Evolutionary conservation across 2,329 filamentous ascomycete species (phyloP).

Genomic region (Arthrocladium fulminans): DNA sequence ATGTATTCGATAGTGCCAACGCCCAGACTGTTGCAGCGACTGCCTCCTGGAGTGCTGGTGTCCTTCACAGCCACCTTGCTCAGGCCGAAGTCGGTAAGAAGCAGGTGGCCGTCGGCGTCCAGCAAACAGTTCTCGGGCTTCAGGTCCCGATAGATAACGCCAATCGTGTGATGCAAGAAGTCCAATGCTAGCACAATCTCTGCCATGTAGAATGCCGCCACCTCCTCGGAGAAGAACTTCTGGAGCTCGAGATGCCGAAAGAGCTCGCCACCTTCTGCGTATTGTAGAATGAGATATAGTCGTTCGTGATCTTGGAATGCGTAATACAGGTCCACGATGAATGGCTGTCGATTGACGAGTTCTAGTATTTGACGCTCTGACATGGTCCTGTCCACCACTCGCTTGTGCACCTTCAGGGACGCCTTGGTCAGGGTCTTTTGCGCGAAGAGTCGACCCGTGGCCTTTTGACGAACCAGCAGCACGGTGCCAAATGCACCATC

Average conservation of each 20-base stretch:
- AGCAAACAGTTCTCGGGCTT: conserved; percentile 97
- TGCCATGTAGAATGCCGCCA: conserved; percentile 94
- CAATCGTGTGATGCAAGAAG: conserved; percentile 82
- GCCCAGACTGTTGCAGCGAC: conserved; percentile 68
- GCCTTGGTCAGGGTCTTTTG: conserved; percentile 99
- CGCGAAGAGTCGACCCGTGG: conserved; percentile 81
- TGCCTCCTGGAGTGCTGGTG: conserved; percentile 43
- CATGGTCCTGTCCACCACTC: conserved; percentile 92
- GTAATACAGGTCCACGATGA: conserved; percentile 96
- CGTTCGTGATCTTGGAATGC: conserved; percentile 98
- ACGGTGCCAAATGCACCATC: conserved; percentile 97
- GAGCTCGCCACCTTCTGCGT: conserved; percentile 91
- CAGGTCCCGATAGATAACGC: conserved; percentile 91
- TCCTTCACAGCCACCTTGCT: conserved; percentile 84
- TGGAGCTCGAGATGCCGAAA: conserved; percentile 92
- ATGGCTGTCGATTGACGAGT: conserved; percentile 90
- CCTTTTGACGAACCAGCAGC: conserved; percentile 77
- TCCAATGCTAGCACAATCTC: conserved; percentile 93
- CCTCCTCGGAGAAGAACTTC: conserved; percentile 86
- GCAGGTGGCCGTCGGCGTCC: conserved; percentile 80
- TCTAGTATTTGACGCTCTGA: conserved; percentile 92
- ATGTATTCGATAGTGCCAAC: conserved; percentile 97
- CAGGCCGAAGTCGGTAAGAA: conserved; percentile 92
- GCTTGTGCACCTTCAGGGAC: conserved; percentile 88
- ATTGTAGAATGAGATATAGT: conserved; percentile 93